A percentile compares a stretch with the other conserved stretches of the same genome.
These are phyloP conservation scores for Boletus barrowsii DNA, from an alignment of 768 basidiomycete genomes.

Conservation along the genomic window DNA sequence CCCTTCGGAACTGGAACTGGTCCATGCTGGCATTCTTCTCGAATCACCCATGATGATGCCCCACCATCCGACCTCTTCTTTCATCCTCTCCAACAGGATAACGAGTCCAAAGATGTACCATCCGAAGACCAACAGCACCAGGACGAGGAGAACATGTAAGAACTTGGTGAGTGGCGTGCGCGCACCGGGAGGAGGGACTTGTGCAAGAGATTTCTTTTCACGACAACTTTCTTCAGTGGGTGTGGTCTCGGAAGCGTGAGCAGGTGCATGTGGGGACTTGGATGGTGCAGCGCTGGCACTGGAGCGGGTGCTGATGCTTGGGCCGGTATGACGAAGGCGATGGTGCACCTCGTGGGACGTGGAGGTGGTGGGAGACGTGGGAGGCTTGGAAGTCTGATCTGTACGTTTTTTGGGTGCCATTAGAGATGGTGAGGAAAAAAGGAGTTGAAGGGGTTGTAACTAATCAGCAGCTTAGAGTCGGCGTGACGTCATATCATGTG, in stretches of 20 bases:
- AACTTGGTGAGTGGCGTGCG: slow-evolving; percentile 32
- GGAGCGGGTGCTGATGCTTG: slow-evolving; percentile 10
- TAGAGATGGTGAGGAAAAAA: background rate
- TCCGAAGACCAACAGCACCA: slow-evolving; percentile 41
- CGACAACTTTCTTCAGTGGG: background rate
- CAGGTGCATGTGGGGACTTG: background rate
- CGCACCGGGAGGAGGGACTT: slow-evolving; percentile 2
- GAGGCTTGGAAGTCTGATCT: slow-evolving; percentile 4
- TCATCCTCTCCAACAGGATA: slow-evolving; percentile 42
- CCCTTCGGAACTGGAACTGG: background rate
- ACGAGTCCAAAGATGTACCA: slow-evolving; percentile 52
- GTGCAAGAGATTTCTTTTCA: background rate
- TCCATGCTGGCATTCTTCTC: background rate
- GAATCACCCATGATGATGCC: slow-evolving; percentile 5
- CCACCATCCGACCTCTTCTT: slow-evolving; percentile 63
- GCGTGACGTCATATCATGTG: slow-evolving; percentile 22
- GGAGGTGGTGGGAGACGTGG: slow-evolving; percentile 8
- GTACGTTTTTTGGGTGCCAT: slow-evolving; percentile 22
- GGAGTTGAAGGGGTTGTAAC: too few species aligned
- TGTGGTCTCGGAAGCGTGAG: background rate
- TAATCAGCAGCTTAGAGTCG: background rate
- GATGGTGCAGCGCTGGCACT: background rate
- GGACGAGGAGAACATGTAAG: slow-evolving; percentile 45
- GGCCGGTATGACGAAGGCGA: slow-evolving; percentile 18
- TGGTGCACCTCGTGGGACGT: slow-evolving; percentile 7